These are phyloP conservation scores for Echinochloa phyllopogon DNA, from an alignment of 176 grass and related monocot genomes.

Conservation along the genomic window DNA sequence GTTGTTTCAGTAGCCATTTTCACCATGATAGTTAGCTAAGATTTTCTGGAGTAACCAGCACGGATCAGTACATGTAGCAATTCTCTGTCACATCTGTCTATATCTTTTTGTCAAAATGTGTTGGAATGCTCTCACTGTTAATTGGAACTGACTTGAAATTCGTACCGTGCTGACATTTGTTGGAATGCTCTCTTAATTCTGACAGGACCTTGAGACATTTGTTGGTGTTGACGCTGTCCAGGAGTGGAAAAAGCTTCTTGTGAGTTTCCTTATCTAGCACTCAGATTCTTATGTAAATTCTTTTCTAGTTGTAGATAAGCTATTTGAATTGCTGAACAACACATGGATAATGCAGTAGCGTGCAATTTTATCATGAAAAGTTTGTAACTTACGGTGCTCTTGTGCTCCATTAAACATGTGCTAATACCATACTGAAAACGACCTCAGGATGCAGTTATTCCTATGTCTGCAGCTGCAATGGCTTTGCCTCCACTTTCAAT, in stretches of 20 bases:
- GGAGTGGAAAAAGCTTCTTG: constrained; percentile 96
- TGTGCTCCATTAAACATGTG: not conserved
- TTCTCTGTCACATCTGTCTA: not conserved
- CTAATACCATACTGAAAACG: constrained; percentile 46
- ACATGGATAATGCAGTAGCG: not conserved
- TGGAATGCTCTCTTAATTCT: not conserved
- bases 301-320: constrained; percentile 19
- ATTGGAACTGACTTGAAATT: not conserved
- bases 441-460: constrained; percentile 82
- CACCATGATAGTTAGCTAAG: not conserved
- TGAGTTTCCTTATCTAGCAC: constrained; percentile 42
- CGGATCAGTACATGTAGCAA: not conserved
- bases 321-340: not conserved
- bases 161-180: not conserved
- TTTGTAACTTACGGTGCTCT: not conserved
- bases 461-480: constrained; percentile 90
- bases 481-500: constrained; percentile 95
- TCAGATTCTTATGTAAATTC: constrained; percentile 16
- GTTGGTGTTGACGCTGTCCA: constrained; percentile 67
- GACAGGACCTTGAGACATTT: constrained; percentile 88
- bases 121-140: not conserved
- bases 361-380: not conserved
- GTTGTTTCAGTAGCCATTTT: not conserved
- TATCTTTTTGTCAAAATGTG: not conserved
- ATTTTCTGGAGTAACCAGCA: not conserved